Evolutionary conservation across 345 rosid species (phyloP).

Genomic region (Brassica incana): DNA sequence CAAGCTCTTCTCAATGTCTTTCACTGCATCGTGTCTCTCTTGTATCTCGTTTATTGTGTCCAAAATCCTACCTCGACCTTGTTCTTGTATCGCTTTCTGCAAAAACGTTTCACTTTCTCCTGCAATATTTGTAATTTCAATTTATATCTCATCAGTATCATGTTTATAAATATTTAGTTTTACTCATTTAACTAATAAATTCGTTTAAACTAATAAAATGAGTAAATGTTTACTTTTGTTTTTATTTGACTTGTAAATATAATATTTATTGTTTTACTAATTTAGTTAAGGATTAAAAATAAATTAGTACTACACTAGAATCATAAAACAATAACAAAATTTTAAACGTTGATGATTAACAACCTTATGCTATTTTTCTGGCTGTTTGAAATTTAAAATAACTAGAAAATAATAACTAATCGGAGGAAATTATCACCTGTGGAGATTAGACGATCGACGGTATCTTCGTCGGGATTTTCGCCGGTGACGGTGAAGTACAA

Average conservation of each 20-base stretch:
- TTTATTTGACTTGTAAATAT: background rate
- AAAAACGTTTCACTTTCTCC: constrained; percentile 89
- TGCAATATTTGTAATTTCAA: constrained; percentile 24
- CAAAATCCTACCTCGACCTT: constrained; percentile 75
- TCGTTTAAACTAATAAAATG: background rate
- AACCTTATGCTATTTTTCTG: constrained; percentile 5
- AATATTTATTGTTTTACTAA: too few relatives aligned
- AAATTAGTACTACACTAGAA: background rate
- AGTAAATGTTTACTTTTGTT: background rate
- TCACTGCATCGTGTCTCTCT: constrained; percentile 88
- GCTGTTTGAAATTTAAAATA: background rate
- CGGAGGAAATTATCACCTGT: constrained; percentile 52
- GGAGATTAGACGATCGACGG: constrained; percentile 76
- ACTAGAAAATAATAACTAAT: background rate
- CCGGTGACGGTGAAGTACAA: constrained; percentile 92
- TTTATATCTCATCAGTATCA: background rate
- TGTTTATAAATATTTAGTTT: too few relatives aligned
- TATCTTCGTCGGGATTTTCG: constrained; percentile 79
- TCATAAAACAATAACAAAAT: background rate
- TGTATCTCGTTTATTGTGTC: constrained; percentile 79
- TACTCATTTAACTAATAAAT: too few relatives aligned
- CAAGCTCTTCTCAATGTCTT: constrained; percentile 71
- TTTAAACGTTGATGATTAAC: background rate
- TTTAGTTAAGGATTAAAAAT: background rate
- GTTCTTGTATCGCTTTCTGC: constrained; percentile 87